Percentiles rank a stretch among this genome's conserved stretches.
Evolutionary conservation across 2,329 filamentous ascomycete species (phyloP).

Genomic region (Venturia pyrina): DNA sequence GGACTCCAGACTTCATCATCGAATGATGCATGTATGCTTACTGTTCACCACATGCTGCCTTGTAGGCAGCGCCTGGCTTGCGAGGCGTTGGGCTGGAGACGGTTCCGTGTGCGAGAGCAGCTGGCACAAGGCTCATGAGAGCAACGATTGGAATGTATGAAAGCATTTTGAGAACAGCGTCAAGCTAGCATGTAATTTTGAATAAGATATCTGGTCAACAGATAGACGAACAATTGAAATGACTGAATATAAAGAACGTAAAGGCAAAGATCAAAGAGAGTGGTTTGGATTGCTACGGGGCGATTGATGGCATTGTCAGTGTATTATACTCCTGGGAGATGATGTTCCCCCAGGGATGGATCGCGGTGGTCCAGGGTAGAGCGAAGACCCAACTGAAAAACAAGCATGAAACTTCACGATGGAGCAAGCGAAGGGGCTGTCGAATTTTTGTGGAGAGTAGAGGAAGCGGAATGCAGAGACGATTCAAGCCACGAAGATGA

Average conservation of each 20-base stretch:
- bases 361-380: background rate
- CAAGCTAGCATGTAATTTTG: background rate
- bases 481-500: background rate
- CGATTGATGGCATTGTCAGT: background rate
- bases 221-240: slow-evolving; percentile 5
- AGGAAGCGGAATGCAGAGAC: background rate
- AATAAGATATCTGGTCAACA: slow-evolving; percentile 9
- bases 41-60: slow-evolving; percentile 39
- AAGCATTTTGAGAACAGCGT: slow-evolving; percentile 8
- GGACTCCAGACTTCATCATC: background rate
- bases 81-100: slow-evolving; percentile 39
- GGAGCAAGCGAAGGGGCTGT: background rate
- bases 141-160: background rate
- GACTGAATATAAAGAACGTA: slow-evolving; percentile 5
- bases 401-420: slow-evolving; percentile 5
- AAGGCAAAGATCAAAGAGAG: background rate
- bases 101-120: slow-evolving; percentile 43
- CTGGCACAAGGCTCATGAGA: slow-evolving; percentile 23
- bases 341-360: background rate
- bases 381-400: slow-evolving; percentile 1
- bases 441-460: background rate
- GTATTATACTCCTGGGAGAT: background rate
- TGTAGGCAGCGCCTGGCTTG: slow-evolving; percentile 41
- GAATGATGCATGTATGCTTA: slow-evolving; percentile 22
- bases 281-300: background rate